Evolutionary conservation across 2,329 filamentous ascomycete species (phyloP).

Genomic region (Ophiosphaerella narmari): DNA sequence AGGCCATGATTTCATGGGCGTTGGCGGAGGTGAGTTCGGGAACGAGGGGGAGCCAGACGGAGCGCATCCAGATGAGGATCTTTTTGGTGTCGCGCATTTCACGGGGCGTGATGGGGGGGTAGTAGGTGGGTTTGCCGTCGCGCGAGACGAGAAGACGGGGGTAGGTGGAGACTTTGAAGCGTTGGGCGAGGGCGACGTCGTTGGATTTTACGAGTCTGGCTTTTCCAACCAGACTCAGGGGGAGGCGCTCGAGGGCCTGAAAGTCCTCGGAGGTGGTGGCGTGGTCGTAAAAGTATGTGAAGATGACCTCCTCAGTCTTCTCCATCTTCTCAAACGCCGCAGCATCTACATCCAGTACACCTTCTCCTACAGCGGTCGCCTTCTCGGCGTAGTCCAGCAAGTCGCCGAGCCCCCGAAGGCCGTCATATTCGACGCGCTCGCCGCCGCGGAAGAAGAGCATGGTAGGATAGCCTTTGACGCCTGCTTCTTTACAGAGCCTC

Average conservation of each 20-base stretch:
- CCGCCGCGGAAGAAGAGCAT: conserved; percentile 91
- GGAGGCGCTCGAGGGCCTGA: conserved; percentile 80
- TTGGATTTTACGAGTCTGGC: conserved; percentile 92
- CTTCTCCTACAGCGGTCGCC: conserved; percentile 75
- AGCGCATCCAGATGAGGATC: conserved; percentile 91
- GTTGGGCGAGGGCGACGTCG: conserved; percentile 72
- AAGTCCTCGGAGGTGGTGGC: conserved; percentile 95
- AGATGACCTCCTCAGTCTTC: conserved; percentile 92
- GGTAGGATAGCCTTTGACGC: conserved; percentile 80
- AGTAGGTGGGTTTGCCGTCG: conserved; percentile 89
- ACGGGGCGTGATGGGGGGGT: conserved; percentile 80
- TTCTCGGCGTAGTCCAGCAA: conserved; percentile 85
- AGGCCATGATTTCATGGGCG: conserved; percentile 91
- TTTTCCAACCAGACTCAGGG: conserved; percentile 85
- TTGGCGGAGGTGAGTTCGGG: conserved; percentile 92
- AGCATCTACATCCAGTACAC: conserved; percentile 80
- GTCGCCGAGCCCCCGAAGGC: conserved; percentile 89
- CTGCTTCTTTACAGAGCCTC: conserved; percentile 89
- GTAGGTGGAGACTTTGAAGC: conserved; percentile 97
- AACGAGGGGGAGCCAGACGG: conserved; percentile 93
- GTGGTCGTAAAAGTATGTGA: conserved; percentile 96
- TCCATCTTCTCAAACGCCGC: conserved; percentile 79
- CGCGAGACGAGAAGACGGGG: conserved; percentile 88
- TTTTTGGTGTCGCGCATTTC: conserved; percentile 88
- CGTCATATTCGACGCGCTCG: conserved; percentile 90